Evolutionary conservation across 1,284 basidiomycete genomes (phyloP).

Genomic region (Kwoniella shivajii): DNA sequence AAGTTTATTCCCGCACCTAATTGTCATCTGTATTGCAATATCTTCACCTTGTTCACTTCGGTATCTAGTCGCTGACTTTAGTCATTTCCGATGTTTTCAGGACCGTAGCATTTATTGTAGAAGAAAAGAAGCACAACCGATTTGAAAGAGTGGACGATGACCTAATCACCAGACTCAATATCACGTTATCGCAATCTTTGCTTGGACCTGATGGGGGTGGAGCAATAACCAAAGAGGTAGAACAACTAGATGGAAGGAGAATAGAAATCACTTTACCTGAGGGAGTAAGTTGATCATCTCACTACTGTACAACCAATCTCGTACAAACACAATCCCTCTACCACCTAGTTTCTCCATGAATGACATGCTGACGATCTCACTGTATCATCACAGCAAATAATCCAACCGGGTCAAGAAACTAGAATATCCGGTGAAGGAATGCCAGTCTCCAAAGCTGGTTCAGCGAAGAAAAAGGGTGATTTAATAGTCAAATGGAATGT

Average conservation of each 20-base stretch:
- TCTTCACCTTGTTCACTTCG: background rate
- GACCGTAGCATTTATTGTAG: constrained; percentile 79
- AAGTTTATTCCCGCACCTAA: no score
- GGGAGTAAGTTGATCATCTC: constrained; percentile 39
- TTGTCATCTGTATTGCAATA: no score
- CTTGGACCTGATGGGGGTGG: constrained; percentile 54
- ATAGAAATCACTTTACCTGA: constrained; percentile 68
- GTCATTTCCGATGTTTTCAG: constrained; percentile 10
- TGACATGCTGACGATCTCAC: background rate
- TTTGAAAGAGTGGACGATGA: constrained; percentile 81
- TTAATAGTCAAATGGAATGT: constrained; percentile 81
- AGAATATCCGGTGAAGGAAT: constrained; percentile 78
- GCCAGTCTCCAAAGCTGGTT: constrained; percentile 82
- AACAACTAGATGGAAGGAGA: constrained; percentile 75
- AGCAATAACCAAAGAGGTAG: constrained; percentile 60
- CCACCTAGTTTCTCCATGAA: background rate
- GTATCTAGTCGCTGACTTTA: constrained; percentile 1
- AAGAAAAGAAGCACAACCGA: constrained; percentile 79
- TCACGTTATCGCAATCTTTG: constrained; percentile 85
- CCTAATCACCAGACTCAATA: constrained; percentile 63
- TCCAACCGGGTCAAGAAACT: constrained; percentile 78
- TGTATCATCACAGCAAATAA: constrained; percentile 57
- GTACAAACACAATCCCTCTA: no score
- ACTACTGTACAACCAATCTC: background rate
- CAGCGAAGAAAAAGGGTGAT: constrained; percentile 74